Conservation (phyloP, 2,329 filamentous ascomycete genomes). For the Piedraia hortae region DNA sequence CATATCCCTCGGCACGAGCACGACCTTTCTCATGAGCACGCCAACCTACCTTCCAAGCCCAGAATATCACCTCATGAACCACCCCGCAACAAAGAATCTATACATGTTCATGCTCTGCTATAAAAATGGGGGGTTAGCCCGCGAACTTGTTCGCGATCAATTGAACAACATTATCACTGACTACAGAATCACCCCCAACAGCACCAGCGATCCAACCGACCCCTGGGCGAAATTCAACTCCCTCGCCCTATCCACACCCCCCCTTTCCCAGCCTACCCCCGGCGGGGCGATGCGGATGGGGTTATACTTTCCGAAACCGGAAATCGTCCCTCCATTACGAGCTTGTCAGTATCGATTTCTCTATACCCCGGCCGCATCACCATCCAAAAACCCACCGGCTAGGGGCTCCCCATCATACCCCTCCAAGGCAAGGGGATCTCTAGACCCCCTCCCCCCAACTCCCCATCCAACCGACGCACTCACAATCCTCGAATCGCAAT, state of each 20-base stretch:
- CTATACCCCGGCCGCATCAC: conserved; percentile 20
- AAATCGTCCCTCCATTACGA: conserved; percentile 79
- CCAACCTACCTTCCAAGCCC: conserved; percentile 73
- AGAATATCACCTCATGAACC: conserved; percentile 92
- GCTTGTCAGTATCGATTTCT: conserved; percentile 70
- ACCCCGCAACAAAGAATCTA: conserved; percentile 64
- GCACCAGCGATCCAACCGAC: conserved; percentile 13
- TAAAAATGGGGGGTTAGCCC: conserved; percentile 86
- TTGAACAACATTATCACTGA: too few relatives aligned
- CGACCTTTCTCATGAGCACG: conserved; percentile 93
- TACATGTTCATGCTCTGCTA: conserved; percentile 99
- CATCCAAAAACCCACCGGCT: conserved; percentile 22
- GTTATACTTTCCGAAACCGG: conserved; percentile 82
- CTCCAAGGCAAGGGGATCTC: conserved; percentile 54
- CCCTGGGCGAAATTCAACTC: conserved; percentile 63
- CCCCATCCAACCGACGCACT: conserved; percentile 93
- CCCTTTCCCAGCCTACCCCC: conserved; percentile 32
- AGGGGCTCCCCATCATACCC: too few relatives aligned
- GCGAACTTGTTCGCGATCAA: conserved; percentile 64
- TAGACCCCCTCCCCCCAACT: too few relatives aligned
- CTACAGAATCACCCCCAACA: too few relatives aligned
- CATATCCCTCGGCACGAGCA: conserved; percentile 79
- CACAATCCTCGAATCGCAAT: conserved; percentile 63
- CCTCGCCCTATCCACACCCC: conserved; percentile 36
- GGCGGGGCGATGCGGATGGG: conserved; percentile 44